Conservation (phyloP, 2,329 filamentous ascomycete genomes). For the Colletotrichum coccodes region DNA sequence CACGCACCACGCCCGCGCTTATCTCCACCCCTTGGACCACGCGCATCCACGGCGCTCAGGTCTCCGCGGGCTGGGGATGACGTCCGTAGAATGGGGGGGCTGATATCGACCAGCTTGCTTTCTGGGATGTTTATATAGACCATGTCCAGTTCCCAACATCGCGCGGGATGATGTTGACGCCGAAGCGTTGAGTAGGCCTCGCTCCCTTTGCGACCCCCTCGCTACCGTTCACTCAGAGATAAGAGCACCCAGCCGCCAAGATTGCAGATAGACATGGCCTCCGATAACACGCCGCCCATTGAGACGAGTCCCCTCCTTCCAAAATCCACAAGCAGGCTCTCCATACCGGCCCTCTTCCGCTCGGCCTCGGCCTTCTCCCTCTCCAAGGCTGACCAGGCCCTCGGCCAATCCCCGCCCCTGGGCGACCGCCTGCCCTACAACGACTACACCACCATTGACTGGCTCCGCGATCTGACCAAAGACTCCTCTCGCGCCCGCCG, state of each 20-base stretch:
- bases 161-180: neutral
- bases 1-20: neutral
- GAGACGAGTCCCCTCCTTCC: constrained; percentile 11
- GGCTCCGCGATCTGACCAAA: constrained; percentile 69
- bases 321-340: neutral
- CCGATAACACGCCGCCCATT: neutral
- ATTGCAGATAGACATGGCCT: neutral
- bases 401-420: constrained; percentile 35
- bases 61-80: constrained; percentile 13
- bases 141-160: neutral
- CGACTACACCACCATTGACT: constrained; percentile 71
- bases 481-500: constrained; percentile 53
- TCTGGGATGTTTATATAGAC: neutral
- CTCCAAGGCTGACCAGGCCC: constrained; percentile 18
- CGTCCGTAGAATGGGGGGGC: neutral
- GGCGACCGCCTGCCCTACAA: constrained; percentile 69
- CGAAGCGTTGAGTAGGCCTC: neutral
- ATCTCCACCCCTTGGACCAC: neutral
- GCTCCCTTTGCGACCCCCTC: neutral
- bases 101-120: neutral
- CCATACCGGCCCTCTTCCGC: neutral
- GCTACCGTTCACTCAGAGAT: neutral
- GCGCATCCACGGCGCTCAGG: neutral
- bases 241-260: neutral
- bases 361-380: neutral